These are phyloP conservation scores for Saprolegnia diclina DNA, from an alignment of 352 stramenopile species.

Conservation along the genomic window DNA sequence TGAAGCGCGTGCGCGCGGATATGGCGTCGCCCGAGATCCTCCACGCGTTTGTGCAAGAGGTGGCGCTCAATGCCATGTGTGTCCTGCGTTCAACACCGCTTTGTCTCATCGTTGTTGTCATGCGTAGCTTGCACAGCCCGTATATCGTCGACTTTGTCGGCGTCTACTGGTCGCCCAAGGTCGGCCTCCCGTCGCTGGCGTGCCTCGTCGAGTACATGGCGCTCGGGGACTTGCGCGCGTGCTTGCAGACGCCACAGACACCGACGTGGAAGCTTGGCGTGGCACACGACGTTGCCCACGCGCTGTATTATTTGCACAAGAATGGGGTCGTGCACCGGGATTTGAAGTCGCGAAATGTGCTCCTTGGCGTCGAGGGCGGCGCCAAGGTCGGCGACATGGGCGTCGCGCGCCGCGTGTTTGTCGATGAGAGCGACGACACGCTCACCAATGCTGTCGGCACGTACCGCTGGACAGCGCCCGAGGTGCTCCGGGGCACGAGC, in stretches of 20 bases:
- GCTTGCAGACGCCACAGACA: conserved; percentile 26
- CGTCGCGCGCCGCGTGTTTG: not conserved
- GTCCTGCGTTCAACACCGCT: not conserved
- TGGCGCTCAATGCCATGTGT: conserved; percentile 38
- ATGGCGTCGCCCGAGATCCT: conserved; percentile 35
- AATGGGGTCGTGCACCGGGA: conserved; percentile 12
- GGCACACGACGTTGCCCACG: conserved; percentile 6
- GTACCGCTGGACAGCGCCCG: conserved; percentile 10
- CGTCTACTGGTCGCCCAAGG: not conserved
- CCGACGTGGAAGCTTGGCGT: not conserved
- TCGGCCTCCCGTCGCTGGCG: conserved; percentile 34
- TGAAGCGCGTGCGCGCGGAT: conserved; percentile 20
- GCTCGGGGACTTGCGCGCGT: conserved; percentile 40
- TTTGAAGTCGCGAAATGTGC: conserved; percentile 19
- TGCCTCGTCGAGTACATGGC: conserved; percentile 64
- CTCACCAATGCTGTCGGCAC: not conserved
- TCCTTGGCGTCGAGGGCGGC: not conserved
- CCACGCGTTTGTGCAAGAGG: conserved; percentile 45
- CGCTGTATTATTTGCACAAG: conserved; percentile 12
- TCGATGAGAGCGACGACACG: not conserved
- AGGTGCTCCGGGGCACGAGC: not conserved
- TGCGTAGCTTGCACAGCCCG: conserved; percentile 33
- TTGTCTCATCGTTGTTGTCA: not conserved
- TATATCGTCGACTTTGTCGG: conserved; percentile 22
- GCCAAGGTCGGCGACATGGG: conserved; percentile 20